Evolutionary conservation across 1,284 basidiomycete species (phyloP).

Genomic region (Malassezia arunalokei): DNA sequence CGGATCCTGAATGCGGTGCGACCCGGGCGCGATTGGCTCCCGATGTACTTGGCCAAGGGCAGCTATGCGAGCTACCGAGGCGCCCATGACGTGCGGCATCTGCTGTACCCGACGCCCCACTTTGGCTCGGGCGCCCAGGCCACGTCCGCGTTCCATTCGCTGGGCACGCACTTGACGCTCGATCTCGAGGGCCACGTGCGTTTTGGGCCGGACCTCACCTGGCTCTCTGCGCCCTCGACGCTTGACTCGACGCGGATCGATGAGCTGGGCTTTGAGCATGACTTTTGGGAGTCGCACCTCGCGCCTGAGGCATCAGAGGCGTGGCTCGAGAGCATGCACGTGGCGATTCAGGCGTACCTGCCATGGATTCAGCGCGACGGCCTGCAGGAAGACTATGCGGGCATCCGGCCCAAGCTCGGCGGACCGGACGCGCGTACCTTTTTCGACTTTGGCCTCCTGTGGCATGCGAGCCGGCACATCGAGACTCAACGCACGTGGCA

Average conservation of each 20-base stretch:
- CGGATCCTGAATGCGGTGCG: constrained; percentile 34
- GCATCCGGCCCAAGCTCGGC: constrained; percentile 77
- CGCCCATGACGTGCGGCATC: constrained; percentile 24
- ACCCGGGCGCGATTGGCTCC: constrained; percentile 16
- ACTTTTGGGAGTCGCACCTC: constrained; percentile 28
- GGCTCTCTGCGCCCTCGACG: constrained; percentile 52
- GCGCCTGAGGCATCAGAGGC: constrained; percentile 19
- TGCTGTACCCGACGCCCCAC: constrained; percentile 39
- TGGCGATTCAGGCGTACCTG: constrained; percentile 53
- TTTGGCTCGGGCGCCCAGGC: constrained; percentile 17
- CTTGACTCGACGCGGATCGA: neutral
- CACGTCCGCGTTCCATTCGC: constrained; percentile 28
- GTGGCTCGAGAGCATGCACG: constrained; percentile 32
- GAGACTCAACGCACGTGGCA: constrained; percentile 32
- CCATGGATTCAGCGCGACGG: constrained; percentile 58
- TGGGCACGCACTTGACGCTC: constrained; percentile 49
- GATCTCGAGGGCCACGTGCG: constrained; percentile 74
- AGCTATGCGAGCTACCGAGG: constrained; percentile 42
- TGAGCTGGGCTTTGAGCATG: constrained; percentile 14
- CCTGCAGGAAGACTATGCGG: constrained; percentile 75
- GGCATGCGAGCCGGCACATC: constrained; percentile 28
- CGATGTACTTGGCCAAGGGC: constrained; percentile 39
- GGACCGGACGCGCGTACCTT: constrained; percentile 60
- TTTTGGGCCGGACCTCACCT: constrained; percentile 89
- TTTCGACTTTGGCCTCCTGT: constrained; percentile 60